A percentile compares a stretch with the other conserved stretches of the same genome.
Conservation (phyloP, 2,329 filamentous ascomycete species). For the Tolypocladium sp. region DNA sequence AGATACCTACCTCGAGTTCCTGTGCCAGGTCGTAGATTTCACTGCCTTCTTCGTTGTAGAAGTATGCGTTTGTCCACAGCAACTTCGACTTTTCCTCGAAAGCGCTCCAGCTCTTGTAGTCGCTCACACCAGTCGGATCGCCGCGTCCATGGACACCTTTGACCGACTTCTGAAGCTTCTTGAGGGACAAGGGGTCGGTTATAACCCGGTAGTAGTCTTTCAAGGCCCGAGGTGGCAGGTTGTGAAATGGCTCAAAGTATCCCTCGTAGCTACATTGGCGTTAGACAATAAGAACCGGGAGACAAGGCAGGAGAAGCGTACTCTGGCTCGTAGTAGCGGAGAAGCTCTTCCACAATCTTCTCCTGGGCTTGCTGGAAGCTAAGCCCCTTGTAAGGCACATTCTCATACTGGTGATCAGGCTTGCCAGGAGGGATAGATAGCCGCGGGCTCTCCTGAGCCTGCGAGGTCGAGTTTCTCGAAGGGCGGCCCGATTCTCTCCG, state of each 20-base stretch:
- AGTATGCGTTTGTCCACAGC: constrained; percentile 80
- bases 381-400: constrained; percentile 58
- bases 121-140: constrained; percentile 50
- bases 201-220: constrained; percentile 86
- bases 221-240: constrained; percentile 64
- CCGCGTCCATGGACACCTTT: constrained; percentile 63
- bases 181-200: constrained; percentile 69
- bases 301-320: constrained; percentile 25
- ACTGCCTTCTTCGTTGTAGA: constrained; percentile 88
- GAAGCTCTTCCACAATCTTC: constrained; percentile 68
- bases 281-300: constrained; percentile 7
- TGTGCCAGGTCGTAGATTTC: constrained; percentile 70
- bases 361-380: constrained; percentile 80
- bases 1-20: constrained; percentile 59
- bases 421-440: constrained; percentile 28
- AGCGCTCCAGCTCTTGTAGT: constrained; percentile 73
- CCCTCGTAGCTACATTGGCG: constrained; percentile 52
- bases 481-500: constrained; percentile 24
- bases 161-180: constrained; percentile 67
- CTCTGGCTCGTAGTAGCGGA: constrained; percentile 59
- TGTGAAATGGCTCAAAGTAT: constrained; percentile 65
- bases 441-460: constrained; percentile 22
- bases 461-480: constrained; percentile 21
- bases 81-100: constrained; percentile 73
- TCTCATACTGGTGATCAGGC: constrained; percentile 44